These are phyloP conservation scores for Ganoderma boninense DNA, from an alignment of 1,284 basidiomycete genomes.

Conservation along the genomic window DNA sequence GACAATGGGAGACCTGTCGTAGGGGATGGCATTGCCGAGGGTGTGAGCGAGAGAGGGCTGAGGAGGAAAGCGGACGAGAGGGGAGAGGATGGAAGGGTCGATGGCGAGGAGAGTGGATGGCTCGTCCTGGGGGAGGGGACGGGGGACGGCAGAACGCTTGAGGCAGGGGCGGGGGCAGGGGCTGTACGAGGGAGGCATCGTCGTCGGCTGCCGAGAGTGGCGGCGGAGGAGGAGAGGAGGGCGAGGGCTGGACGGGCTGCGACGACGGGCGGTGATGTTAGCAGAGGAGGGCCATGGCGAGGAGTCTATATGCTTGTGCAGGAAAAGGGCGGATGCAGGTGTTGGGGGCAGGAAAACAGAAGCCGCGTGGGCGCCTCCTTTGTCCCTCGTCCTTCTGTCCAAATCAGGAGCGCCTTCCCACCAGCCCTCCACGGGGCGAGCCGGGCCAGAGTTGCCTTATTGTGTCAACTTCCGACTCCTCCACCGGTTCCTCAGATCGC, in stretches of 20 bases:
- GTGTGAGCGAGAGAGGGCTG: conserved; percentile 63
- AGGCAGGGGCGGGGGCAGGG: conserved; percentile 52
- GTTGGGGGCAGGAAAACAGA: conserved; percentile 18
- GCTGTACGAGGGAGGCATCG: conserved; percentile 39
- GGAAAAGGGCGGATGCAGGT: conserved; percentile 9
- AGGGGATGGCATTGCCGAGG: conserved; percentile 63
- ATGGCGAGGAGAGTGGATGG: conserved; percentile 36
- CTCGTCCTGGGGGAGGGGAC: conserved; percentile 32
- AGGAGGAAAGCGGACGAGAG: conserved; percentile 50
- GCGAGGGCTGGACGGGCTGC: neutral
- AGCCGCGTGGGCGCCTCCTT: conserved; percentile 23
- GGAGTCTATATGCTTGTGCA: conserved; percentile 14
- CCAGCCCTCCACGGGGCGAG: conserved; percentile 16
- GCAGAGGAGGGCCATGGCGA: conserved; percentile 24
- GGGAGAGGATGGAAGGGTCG: conserved; percentile 37
- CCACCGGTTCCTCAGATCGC: conserved; percentile 14
- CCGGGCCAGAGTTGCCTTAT: conserved; percentile 11
- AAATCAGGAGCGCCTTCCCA: conserved; percentile 10
- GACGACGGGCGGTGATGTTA: conserved; percentile 19
- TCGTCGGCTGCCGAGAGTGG: conserved; percentile 16
- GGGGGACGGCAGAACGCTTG: conserved; percentile 43
- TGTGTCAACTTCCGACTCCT: conserved; percentile 2
- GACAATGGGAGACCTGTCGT: conserved; percentile 78
- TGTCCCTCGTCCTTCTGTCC: conserved; percentile 15
- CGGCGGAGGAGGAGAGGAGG: conserved; percentile 3